phyloP scores from a whole-genome alignment of 2,329 filamentous ascomycete genomes.

The Cadophora luteo-olivacea region DNA sequence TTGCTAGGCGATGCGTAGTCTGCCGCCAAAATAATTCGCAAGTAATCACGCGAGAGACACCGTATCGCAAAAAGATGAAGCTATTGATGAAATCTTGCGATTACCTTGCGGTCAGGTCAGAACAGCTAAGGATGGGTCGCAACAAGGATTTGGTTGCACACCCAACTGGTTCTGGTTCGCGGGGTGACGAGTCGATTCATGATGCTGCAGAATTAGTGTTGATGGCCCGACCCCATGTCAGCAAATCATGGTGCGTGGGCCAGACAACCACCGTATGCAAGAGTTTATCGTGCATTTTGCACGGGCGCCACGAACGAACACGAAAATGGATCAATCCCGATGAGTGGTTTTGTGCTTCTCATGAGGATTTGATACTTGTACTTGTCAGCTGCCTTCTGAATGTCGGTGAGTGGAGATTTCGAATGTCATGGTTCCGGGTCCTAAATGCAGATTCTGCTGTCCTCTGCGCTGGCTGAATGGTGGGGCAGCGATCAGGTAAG shows the following conservation, averaged over 20 bases:
- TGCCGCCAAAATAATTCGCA: not conserved
- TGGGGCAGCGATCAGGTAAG: not conserved
- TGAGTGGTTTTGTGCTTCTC: not conserved
- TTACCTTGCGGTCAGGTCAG: constrained; percentile 3
- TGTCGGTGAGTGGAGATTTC: not conserved
- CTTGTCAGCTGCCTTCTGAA: not conserved
- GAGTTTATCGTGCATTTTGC: not conserved
- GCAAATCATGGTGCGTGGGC: not conserved
- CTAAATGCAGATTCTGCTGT: not conserved
- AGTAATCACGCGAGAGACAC: not conserved
- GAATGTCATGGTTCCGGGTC: not conserved
- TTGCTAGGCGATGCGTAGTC: constrained; percentile 1
- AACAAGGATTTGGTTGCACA: constrained; percentile 7
- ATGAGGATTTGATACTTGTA: not conserved
- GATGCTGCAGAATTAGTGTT: constrained; percentile 18
- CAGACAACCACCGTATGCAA: constrained; percentile 5
- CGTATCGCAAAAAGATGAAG: constrained; percentile 14
- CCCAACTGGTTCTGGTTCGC: constrained; percentile 1
- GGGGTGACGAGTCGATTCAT: constrained; percentile 16
- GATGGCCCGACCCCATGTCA: not conserved
- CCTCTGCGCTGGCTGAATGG: not conserved
- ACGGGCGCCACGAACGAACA: not conserved
- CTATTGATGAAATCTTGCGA: not conserved
- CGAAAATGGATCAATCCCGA: not conserved
- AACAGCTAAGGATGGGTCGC: constrained; percentile 6